A percentile compares a stretch with the other conserved stretches of the same genome.
Conservation (phyloP, 225 moss, liverwort and hornwort species). For the Bryoerythrophyllum caledonicum region DNA sequence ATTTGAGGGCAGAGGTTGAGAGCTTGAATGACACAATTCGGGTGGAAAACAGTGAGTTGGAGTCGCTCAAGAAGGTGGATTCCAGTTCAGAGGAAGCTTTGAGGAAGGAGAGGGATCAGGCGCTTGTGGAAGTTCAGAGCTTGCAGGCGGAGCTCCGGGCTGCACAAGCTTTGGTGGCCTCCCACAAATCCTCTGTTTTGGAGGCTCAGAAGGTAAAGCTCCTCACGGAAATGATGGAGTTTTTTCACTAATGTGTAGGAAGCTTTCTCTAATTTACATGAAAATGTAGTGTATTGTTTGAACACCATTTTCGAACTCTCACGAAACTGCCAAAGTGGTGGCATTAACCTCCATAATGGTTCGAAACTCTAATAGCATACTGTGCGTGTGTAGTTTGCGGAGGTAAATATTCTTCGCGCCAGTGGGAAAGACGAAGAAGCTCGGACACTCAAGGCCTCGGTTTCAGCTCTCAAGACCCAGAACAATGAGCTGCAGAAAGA, state of each 20-base stretch:
- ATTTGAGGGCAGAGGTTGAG: conserved; percentile 31
- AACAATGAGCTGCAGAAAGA: conserved; percentile 43
- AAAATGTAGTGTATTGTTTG: no score
- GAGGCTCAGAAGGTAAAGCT: conserved; percentile 55
- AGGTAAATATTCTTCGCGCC: conserved; percentile 51
- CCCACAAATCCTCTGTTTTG: conserved; percentile 44
- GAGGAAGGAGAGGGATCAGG: conserved; percentile 38
- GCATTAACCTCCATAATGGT: no score
- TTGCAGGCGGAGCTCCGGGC: conserved; percentile 43
- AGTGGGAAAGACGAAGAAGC: conserved; percentile 57
- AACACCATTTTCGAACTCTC: no score
- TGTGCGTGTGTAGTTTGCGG: conserved; percentile 46
- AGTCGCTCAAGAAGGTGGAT: conserved; percentile 32
- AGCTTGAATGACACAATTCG: conserved; percentile 22
- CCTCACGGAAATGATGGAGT: no score
- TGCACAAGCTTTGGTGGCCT: conserved; percentile 35
- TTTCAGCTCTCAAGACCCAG: conserved; percentile 31
- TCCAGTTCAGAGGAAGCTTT: neutral
- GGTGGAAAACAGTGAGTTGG: conserved; percentile 15
- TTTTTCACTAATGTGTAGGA: no score
- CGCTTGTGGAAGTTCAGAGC: conserved; percentile 32
- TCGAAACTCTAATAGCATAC: neutral
- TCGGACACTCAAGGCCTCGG: conserved; percentile 36
- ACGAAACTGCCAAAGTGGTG: no score
- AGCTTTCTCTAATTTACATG: no score